phyloP scores from a whole-genome alignment of 2,329 filamentous ascomycete species.

The Zymoseptoria brevis region DNA sequence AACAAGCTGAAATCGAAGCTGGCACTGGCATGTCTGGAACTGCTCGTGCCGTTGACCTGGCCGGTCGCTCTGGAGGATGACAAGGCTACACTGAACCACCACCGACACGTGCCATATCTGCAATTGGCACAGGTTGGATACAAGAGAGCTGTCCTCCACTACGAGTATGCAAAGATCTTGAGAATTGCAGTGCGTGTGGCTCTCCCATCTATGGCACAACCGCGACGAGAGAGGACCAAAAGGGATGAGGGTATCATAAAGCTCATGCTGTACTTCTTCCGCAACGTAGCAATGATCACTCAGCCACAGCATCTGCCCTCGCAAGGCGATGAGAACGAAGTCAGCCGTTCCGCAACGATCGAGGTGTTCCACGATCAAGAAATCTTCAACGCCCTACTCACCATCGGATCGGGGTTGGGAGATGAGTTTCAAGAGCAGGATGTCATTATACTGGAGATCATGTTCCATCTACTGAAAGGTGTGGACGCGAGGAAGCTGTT shows the following conservation, averaged over 20 bases:
- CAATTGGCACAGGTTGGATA: constrained; percentile 82
- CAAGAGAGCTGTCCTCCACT: constrained; percentile 81
- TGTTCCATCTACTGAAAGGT: constrained; percentile 89
- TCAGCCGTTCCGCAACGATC: constrained; percentile 79
- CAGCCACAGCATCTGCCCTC: constrained; percentile 64
- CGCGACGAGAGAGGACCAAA: constrained; percentile 64
- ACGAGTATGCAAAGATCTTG: constrained; percentile 67
- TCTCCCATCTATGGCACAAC: constrained; percentile 74
- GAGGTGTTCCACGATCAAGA: constrained; percentile 87
- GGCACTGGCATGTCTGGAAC: constrained; percentile 77
- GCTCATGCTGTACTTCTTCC: constrained; percentile 77
- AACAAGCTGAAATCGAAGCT: constrained; percentile 70
- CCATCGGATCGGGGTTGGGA: constrained; percentile 83
- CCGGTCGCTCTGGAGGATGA: constrained; percentile 72
- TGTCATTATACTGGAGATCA: constrained; percentile 77
- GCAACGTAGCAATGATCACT: constrained; percentile 80
- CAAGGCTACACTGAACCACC: constrained; percentile 84
- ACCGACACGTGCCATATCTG: constrained; percentile 82
- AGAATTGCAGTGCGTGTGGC: constrained; percentile 73
- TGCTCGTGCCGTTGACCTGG: constrained; percentile 91
- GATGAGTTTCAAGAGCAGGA: constrained; percentile 90
- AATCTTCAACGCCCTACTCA: constrained; percentile 76
- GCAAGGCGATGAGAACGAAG: constrained; percentile 82
- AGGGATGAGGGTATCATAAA: constrained; percentile 91
- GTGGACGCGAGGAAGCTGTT: constrained; percentile 79